These are phyloP conservation scores for Phellinidium pouzarii DNA, from an alignment of 1,284 basidiomycete species.

Conservation along the genomic window DNA sequence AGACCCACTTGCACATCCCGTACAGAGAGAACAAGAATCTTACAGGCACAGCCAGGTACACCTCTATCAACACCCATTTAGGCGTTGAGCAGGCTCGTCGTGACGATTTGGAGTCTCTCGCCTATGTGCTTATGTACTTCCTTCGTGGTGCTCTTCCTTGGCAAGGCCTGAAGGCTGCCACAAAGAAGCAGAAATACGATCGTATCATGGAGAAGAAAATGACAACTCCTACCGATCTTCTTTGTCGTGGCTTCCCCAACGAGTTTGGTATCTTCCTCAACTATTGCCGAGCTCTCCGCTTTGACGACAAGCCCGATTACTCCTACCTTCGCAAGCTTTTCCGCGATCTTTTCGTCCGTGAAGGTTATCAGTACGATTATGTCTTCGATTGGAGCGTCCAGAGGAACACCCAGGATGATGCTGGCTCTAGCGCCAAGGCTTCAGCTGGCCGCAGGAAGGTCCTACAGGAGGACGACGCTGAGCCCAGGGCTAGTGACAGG, in stretches of 20 bases:
- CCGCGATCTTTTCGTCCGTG: constrained; percentile 94
- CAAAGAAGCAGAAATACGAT: constrained; percentile 99
- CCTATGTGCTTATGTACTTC: constrained; percentile 98
- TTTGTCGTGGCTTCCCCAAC: constrained; percentile 95
- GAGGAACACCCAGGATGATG: constrained; percentile 62
- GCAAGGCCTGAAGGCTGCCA: constrained; percentile 97
- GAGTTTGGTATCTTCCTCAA: constrained; percentile 98
- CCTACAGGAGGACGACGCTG: constrained; percentile 68
- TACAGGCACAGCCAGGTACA: constrained; percentile 98
- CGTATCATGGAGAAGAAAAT: constrained; percentile 99
- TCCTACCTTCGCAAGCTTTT: constrained; percentile 97
- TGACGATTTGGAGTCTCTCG: constrained; percentile 93
- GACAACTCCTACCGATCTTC: constrained; percentile 93
- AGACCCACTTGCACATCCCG: constrained; percentile 98
- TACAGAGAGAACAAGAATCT: constrained; percentile 99
- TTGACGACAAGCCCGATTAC: constrained; percentile 98
- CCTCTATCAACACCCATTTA: constrained; percentile 98
- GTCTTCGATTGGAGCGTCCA: constrained; percentile 98
- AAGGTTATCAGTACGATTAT: constrained; percentile 97
- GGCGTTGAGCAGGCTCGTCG: constrained; percentile 96
- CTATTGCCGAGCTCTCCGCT: constrained; percentile 93
- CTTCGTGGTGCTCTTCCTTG: constrained; percentile 92
- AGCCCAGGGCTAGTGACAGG: constrained; percentile 69
- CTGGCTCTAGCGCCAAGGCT: constrained; percentile 53
- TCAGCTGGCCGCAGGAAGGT: constrained; percentile 62